Evolutionary conservation across 1,284 basidiomycete genomes (phyloP).

Genomic region (Schizophyllum commune): DNA sequence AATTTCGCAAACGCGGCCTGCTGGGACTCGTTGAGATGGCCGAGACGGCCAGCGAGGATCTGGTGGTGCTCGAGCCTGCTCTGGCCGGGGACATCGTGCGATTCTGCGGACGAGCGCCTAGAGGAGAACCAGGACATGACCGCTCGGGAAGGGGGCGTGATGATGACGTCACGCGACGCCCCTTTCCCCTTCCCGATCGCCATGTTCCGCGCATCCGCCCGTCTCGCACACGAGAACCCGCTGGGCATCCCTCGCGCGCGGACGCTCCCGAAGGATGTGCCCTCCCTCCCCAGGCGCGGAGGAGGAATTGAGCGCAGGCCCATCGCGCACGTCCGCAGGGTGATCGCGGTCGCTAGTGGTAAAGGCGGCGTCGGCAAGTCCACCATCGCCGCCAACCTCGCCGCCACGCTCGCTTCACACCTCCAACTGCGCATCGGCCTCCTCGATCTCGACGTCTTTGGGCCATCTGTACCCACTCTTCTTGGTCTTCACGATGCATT

Average conservation of each 20-base stretch:
- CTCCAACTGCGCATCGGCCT: constrained; percentile 67
- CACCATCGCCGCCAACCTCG: constrained; percentile 70
- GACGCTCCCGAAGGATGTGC: constrained; percentile 21
- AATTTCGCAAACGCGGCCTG: constrained; percentile 41
- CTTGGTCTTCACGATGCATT: constrained; percentile 83
- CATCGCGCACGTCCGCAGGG: constrained; percentile 62
- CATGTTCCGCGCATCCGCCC: background rate
- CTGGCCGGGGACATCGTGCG: too few relatives aligned
- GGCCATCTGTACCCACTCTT: constrained; percentile 91
- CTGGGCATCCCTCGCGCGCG: constrained; percentile 44
- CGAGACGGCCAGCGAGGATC: constrained; percentile 42
- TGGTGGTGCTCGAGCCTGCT: background rate
- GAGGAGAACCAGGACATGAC: too few relatives aligned
- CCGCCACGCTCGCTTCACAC: background rate
- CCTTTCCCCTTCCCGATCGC: too few relatives aligned
- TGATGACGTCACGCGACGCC: too few relatives aligned
- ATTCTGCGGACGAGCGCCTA: too few relatives aligned
- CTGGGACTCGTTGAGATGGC: constrained; percentile 43
- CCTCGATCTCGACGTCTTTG: constrained; percentile 94
- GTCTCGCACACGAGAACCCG: constrained; percentile 35
- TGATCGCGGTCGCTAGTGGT: constrained; percentile 87
- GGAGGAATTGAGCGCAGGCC: constrained; percentile 41
- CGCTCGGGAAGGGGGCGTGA: too few relatives aligned
- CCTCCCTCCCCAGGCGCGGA: constrained; percentile 57
- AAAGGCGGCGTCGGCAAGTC: constrained; percentile 98